phyloP scores from a whole-genome alignment of 2,329 filamentous ascomycete genomes.

The Colletotrichum simmondsii region DNA sequence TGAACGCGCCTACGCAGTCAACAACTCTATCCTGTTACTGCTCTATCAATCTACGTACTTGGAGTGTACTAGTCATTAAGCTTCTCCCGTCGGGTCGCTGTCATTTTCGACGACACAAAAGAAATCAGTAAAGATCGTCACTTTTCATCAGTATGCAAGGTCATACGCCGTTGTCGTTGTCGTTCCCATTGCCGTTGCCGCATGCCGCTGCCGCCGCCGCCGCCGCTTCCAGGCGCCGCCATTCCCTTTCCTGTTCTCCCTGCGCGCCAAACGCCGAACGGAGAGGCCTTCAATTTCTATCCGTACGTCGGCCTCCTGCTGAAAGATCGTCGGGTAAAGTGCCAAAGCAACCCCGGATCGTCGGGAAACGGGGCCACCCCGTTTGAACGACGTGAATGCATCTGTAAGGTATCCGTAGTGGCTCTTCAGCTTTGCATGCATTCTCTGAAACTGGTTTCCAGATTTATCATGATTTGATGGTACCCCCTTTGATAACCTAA shows the following conservation, averaged over 20 bases:
- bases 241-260: background rate
- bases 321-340: background rate
- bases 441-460: background rate
- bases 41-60: too few relatives aligned
- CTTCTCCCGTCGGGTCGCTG: background rate
- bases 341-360: background rate
- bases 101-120: background rate
- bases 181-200: background rate
- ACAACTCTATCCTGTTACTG: background rate
- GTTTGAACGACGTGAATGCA: background rate
- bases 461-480: background rate
- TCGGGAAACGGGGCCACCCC: background rate
- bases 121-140: background rate
- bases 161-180: background rate
- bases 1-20: background rate
- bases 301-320: background rate
- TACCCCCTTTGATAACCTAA: background rate
- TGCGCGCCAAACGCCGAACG: background rate
- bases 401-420: background rate
- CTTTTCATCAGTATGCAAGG: background rate
- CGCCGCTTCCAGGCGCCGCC: background rate
- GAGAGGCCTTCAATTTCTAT: too few relatives aligned
- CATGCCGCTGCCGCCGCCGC: too few relatives aligned
- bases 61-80: background rate
- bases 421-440: background rate